Evolutionary conservation across 1,139 yeast genomes (phyloP).

Genomic region (Sporopachydermia cereana): DNA sequence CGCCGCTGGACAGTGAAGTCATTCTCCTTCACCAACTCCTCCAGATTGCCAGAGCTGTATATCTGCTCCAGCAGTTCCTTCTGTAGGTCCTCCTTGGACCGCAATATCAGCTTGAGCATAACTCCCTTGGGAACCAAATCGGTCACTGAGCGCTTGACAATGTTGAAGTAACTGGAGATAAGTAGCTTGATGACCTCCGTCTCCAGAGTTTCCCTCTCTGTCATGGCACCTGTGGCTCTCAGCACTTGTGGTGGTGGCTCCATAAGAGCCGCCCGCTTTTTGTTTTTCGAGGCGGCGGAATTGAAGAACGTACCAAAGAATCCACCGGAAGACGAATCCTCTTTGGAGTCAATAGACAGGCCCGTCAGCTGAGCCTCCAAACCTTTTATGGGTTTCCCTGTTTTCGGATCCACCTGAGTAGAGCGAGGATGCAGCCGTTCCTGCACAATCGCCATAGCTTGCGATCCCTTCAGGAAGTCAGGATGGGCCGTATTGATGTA

Average conservation of each 20-base stretch:
- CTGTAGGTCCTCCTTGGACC: constrained; percentile 65
- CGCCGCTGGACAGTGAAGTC: constrained; percentile 75
- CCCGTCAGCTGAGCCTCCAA: constrained; percentile 18
- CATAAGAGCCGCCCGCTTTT: constrained; percentile 69
- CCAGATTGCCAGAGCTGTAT: constrained; percentile 55
- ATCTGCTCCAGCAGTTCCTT: constrained; percentile 63
- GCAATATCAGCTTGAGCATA: constrained; percentile 65
- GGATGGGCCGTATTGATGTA: constrained; percentile 83
- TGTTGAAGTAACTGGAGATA: constrained; percentile 60
- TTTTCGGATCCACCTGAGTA: constrained; percentile 65
- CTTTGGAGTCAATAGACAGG: constrained; percentile 23
- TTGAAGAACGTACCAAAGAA: constrained; percentile 71
- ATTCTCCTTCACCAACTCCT: constrained; percentile 62
- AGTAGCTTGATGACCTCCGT: constrained; percentile 73
- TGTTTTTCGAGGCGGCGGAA: constrained; percentile 46
- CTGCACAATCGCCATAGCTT: constrained; percentile 75
- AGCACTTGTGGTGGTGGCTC: constrained; percentile 79
- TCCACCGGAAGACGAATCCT: constrained; percentile 38
- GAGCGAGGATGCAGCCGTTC: constrained; percentile 71
- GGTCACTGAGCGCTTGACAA: constrained; percentile 69
- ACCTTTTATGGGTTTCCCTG: constrained; percentile 41
- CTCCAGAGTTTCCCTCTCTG: constrained; percentile 78
- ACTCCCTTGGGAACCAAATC: constrained; percentile 74
- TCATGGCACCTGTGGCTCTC: constrained; percentile 75
- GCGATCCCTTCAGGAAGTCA: constrained; percentile 68